Evolutionary conservation across 805 yeast genomes (phyloP), one percentile per base, ranked within the genome.

Genomic region (Cyberlindnera sargentensis): DNA sequence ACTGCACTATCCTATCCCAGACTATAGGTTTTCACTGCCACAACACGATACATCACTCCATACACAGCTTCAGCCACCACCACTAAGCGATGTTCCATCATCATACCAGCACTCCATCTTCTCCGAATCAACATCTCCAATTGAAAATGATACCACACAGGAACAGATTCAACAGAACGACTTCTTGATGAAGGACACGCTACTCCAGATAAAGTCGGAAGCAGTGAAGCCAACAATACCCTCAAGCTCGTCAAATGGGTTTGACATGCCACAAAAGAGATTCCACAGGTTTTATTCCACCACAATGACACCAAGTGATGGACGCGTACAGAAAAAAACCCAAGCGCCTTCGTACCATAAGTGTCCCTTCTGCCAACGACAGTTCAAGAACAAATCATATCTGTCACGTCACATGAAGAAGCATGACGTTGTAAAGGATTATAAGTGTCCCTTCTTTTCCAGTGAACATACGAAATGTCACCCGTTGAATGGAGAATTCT

Each of bases 391-490:
- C 41, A 82, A 82, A 58, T 91, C 95, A 5, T 87, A 87, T 59
- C 68, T 86, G 45, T 84, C 95, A 0, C 76, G 95, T 48, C 95
- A 87, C 62, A 62, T 84, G 64, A 84, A 85, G 66, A 86, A 86
- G 60, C 95, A 86, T 58, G 82, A 80, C n/a, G 65, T 72, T 6
- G 70, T 73, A 31, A 86, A 85, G 65, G 95, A 91, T 7, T 85
- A 81, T 62, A 72, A 70, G 43, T 86, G 95, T 64, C 95, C 95
- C 10, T 86, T 83, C 61, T 83, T 64, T 68, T 65, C 53, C 52
- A 43, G 52, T 41, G 24, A 52, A 46, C 54, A 64, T 61, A 43
- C 62, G 45, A 54, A 57, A 41, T 60, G 64, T 40, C 93, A 84
- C 57, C 93, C 84, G 57, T 67, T 71, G 39, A 75, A 80, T 26